phyloP scores from a whole-genome alignment of 345 rosid genomes.

The Acer campestre region DNA sequence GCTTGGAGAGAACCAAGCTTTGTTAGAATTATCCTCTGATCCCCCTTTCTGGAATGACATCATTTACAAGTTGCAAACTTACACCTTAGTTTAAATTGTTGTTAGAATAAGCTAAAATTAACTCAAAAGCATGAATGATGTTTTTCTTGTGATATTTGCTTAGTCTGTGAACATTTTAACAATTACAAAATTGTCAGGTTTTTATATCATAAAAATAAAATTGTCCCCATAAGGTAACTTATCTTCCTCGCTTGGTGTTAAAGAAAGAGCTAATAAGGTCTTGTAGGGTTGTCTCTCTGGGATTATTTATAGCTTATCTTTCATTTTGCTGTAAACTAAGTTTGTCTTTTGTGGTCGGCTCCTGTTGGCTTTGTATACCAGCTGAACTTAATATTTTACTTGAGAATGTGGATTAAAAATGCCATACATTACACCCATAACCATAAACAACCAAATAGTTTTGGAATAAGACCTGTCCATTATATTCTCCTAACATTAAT shows the following conservation, averaged over 20 bases:
- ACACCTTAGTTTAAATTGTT: neutral
- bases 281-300: conserved; percentile 8
- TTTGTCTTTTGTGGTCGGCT: neutral
- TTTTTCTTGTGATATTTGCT: neutral
- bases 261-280: neutral
- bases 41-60: neutral
- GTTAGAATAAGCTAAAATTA: neutral
- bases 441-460: neutral
- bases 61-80: neutral
- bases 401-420: neutral
- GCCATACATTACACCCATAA: neutral
- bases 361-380: neutral
- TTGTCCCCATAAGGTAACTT: neutral
- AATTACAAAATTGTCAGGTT: neutral
- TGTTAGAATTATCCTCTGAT: neutral
- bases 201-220: neutral
- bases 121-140: neutral
- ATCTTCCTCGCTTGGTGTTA: conserved; percentile 2
- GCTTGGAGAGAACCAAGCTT: neutral
- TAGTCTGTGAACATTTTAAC: neutral
- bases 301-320: neutral
- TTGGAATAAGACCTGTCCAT: neutral
- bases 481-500: neutral
- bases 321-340: neutral
- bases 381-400: neutral